phyloP scores from a whole-genome alignment of 208 protist genomes.

The Trypanosomatidae sp. region DNA sequence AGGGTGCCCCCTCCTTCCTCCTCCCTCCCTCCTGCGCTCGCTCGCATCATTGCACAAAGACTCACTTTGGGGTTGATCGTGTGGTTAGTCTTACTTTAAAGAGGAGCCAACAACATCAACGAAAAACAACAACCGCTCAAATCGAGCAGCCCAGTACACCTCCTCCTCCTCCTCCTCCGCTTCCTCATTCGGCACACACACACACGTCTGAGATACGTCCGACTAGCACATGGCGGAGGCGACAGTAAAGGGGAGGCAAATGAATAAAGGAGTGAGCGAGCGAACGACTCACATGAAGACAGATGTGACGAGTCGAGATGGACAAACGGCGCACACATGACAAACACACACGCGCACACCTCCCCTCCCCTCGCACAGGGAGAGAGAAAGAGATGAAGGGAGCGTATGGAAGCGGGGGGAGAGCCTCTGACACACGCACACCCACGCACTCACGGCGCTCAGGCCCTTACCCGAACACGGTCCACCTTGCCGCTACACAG shows the following conservation, averaged over 20 bases:
- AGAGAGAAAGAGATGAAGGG: neutral
- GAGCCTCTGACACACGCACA: neutral
- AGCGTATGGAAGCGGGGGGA: neutral
- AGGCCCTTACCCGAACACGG: neutral
- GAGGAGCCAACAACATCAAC: neutral
- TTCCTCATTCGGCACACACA: neutral
- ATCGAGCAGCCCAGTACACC: neutral
- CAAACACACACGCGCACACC: neutral
- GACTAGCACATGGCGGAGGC: neutral
- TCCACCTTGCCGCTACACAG: neutral
- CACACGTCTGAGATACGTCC: neutral
- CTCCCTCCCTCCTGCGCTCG: neutral
- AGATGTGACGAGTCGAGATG: neutral
- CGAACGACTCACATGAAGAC: neutral
- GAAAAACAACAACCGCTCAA: neutral
- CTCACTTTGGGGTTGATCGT: too few relatives aligned
- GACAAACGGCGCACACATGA: neutral
- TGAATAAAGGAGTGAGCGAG: slow-evolving; percentile 1
- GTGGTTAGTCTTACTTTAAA: too few relatives aligned
- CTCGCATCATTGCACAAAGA: neutral
- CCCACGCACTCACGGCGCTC: neutral
- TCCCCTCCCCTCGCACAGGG: too few relatives aligned
- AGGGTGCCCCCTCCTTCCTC: neutral
- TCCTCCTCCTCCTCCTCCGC: neutral
- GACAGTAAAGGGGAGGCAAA: neutral